Conservation (phyloP, 1,284 basidiomycete species). For the Laetiporus sulphureus region DNA sequence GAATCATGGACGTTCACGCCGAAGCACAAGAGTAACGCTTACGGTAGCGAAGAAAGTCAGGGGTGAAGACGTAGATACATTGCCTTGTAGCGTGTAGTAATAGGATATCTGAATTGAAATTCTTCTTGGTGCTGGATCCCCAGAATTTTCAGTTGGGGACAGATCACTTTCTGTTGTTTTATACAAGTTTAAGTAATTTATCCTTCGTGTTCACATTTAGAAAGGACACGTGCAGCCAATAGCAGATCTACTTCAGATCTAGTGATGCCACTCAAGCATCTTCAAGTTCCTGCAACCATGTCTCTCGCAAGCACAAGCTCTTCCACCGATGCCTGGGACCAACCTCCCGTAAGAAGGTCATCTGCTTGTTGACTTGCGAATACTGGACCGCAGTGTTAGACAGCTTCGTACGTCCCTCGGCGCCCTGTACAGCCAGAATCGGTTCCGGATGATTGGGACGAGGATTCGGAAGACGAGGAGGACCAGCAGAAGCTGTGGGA, state of each 20-base stretch:
- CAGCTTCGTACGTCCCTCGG: background rate
- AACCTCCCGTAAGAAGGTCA: conserved; percentile 4
- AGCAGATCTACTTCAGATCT: too few relatives aligned
- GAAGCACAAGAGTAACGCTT: conserved; percentile 70
- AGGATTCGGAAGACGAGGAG: conserved; percentile 25
- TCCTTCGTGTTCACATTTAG: too few relatives aligned
- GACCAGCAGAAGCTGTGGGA: conserved; percentile 36
- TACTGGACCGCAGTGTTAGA: too few relatives aligned
- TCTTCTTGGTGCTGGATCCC: too few relatives aligned
- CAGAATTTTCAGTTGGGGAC: too few relatives aligned
- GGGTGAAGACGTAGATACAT: conserved; percentile 16
- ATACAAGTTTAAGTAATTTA: too few relatives aligned
- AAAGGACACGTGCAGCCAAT: too few relatives aligned
- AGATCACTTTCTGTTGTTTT: too few relatives aligned
- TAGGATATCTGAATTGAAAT: too few relatives aligned
- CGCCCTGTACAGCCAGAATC: conserved; percentile 6
- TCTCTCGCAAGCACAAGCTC: conserved; percentile 7
- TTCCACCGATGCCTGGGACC: conserved; percentile 11
- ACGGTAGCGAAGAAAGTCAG: conserved; percentile 50
- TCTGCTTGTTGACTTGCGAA: too few relatives aligned
- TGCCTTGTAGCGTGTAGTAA: too few relatives aligned
- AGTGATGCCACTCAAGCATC: too few relatives aligned
- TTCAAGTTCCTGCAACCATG: conserved; percentile 6
- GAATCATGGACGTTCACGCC: conserved; percentile 64
- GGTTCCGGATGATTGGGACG: conserved; percentile 33